These are phyloP conservation scores for Paecilomyces sp. DNA, from an alignment of 2,329 filamentous ascomycete species.

Conservation along the genomic window DNA sequence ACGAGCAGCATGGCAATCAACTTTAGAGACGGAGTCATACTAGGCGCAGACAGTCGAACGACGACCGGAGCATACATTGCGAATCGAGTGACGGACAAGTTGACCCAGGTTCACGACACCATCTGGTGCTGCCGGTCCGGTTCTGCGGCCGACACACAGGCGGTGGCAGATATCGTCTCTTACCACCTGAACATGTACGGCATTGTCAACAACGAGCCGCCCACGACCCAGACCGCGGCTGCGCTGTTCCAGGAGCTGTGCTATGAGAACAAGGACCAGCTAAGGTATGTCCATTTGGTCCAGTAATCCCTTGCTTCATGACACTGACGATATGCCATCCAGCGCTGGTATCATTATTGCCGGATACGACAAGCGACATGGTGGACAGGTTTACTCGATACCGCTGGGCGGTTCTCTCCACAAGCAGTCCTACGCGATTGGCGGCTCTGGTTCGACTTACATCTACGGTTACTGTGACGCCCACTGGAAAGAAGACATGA, in stretches of 20 bases:
- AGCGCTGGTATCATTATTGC: slow-evolving; percentile 97
- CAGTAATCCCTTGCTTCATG: neutral
- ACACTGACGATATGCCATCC: slow-evolving; percentile 6
- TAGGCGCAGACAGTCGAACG: slow-evolving; percentile 93
- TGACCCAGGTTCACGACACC: slow-evolving; percentile 95
- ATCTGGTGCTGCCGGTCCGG: slow-evolving; percentile 99
- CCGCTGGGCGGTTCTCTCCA: slow-evolving; percentile 93
- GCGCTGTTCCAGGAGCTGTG: slow-evolving; percentile 97
- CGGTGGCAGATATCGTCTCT: slow-evolving; percentile 94
- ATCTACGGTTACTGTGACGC: slow-evolving; percentile 99
- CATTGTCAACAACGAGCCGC: slow-evolving; percentile 79
- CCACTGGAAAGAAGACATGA: slow-evolving; percentile 93
- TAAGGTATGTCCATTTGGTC: slow-evolving; percentile 58
- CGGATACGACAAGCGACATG: slow-evolving; percentile 92
- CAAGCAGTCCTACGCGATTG: slow-evolving; percentile 94
- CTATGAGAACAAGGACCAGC: slow-evolving; percentile 91
- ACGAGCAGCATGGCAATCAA: slow-evolving; percentile 85
- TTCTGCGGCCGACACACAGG: slow-evolving; percentile 95
- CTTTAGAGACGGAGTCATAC: slow-evolving; percentile 96
- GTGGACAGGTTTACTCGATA: slow-evolving; percentile 96
- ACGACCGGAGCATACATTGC: slow-evolving; percentile 98
- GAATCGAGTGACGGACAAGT: slow-evolving; percentile 98
- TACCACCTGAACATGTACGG: slow-evolving; percentile 93
- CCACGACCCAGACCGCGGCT: slow-evolving; percentile 90
- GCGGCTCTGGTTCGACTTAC: slow-evolving; percentile 94